Conservation (phyloP, 176 grass and related monocot species). For the Oryza officinalis region DNA sequence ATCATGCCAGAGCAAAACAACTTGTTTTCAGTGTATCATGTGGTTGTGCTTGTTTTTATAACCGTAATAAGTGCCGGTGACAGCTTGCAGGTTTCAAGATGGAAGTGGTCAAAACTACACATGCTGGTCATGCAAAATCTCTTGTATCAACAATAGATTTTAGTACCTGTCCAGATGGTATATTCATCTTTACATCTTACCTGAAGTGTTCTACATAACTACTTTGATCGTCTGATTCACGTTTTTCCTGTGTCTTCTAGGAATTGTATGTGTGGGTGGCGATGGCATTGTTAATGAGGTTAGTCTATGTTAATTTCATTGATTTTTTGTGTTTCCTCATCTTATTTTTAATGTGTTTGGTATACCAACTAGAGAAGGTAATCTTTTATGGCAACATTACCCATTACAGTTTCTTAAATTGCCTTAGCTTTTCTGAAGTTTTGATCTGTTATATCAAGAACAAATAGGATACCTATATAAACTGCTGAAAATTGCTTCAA, state of each 20-base stretch:
- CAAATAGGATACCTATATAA: constrained; percentile 10
- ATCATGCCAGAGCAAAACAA: neutral
- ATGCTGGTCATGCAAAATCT: constrained; percentile 95
- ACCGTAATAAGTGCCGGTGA: constrained; percentile 42
- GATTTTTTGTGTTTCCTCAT: neutral
- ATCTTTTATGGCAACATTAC: constrained; percentile 10
- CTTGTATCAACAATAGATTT: constrained; percentile 86
- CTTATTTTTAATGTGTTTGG: constrained; percentile 9
- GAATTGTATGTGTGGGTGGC: constrained; percentile 96
- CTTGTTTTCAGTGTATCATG: constrained; percentile 11
- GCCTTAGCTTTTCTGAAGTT: neutral
- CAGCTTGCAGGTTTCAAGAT: constrained; percentile 99
- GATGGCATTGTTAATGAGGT: constrained; percentile 99
- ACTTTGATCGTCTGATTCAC: constrained; percentile 34
- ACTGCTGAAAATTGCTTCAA: neutral
- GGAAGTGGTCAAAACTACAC: constrained; percentile 90
- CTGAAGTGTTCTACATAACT: constrained; percentile 30
- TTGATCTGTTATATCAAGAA: constrained; percentile 3
- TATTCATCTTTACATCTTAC: constrained; percentile 41
- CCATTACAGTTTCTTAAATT: constrained; percentile 17
- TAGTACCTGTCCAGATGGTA: constrained; percentile 94
- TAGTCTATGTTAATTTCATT: constrained; percentile 38
- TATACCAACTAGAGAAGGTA: neutral
- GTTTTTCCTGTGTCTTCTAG: constrained; percentile 51
- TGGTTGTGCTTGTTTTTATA: constrained; percentile 33